Evolutionary conservation across 164 flowering plant species (phyloP).

Genomic region (Kingdonia uniflora): DNA sequence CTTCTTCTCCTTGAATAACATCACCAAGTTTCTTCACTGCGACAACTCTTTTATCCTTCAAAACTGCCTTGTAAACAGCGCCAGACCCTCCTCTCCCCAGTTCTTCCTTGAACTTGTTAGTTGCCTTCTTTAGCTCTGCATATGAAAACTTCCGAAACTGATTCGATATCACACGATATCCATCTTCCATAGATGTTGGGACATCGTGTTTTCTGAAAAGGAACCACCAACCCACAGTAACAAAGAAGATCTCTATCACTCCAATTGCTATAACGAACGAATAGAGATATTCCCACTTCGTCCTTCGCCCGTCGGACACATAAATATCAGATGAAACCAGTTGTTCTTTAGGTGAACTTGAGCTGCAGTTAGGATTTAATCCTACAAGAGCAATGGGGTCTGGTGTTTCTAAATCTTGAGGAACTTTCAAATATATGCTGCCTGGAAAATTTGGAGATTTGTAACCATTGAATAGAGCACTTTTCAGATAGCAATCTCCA

Average conservation of each 20-base stretch:
- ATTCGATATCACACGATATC: constrained; percentile 7
- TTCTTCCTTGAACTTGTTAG: constrained; percentile 13
- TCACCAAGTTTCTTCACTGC: constrained; percentile 17
- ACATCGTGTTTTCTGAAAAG: constrained; percentile 2
- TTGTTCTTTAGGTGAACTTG: background rate
- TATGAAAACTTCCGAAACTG: constrained; percentile 17
- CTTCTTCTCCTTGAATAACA: constrained; percentile 17
- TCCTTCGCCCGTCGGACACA: background rate
- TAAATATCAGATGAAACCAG: constrained; percentile 1
- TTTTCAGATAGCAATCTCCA: constrained; percentile 11
- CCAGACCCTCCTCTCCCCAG: constrained; percentile 21
- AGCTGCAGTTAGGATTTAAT: background rate
- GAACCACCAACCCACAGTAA: constrained; percentile 11
- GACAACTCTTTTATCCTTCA: constrained; percentile 11
- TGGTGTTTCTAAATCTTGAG: constrained; percentile 1
- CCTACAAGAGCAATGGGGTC: background rate
- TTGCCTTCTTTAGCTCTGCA: constrained; percentile 15
- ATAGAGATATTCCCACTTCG: constrained; percentile 8
- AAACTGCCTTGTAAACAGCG: constrained; percentile 12
- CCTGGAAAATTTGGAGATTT: constrained; percentile 1
- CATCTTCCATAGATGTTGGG: constrained; percentile 4
- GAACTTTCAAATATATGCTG: constrained; percentile 8
- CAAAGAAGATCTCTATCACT: constrained; percentile 10
- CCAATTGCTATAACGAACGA: constrained; percentile 11
- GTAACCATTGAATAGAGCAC: constrained; percentile 9